Percentiles rank a stretch among this genome's conserved stretches.
Evolutionary conservation across 2,329 filamentous ascomycete species (phyloP).

Genomic region (Colletotrichum cereale): DNA sequence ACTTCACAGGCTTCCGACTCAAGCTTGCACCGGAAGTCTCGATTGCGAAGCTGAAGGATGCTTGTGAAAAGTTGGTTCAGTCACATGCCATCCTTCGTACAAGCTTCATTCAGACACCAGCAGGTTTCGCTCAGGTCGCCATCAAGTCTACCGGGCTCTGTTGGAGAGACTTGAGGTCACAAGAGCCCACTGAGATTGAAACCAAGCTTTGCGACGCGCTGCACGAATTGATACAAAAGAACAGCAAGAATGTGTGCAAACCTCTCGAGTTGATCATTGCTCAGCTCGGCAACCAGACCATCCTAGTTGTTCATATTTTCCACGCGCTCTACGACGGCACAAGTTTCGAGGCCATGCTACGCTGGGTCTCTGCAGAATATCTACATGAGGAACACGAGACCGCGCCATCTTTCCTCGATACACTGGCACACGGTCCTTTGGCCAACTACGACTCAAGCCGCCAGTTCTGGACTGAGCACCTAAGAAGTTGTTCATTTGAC

Average conservation of each 20-base stretch:
- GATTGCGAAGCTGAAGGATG: conserved; percentile 60
- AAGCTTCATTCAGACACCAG: conserved; percentile 77
- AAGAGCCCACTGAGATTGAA: conserved; percentile 48
- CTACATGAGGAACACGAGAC: conserved; percentile 43
- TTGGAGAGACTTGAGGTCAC: conserved; percentile 56
- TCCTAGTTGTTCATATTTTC: conserved; percentile 78
- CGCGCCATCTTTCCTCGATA: conserved; percentile 73
- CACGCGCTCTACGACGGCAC: conserved; percentile 90
- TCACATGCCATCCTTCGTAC: conserved; percentile 77
- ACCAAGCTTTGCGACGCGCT: conserved; percentile 52
- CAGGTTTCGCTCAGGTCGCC: conserved; percentile 83
- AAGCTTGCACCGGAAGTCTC: conserved; percentile 61
- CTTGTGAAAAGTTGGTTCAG: conserved; percentile 69
- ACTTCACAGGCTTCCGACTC: conserved; percentile 83
- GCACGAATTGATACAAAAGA: conserved; percentile 65
- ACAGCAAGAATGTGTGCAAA: conserved; percentile 59
- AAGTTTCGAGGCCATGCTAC: conserved; percentile 78
- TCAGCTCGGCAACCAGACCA: conserved; percentile 41
- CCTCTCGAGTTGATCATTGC: conserved; percentile 67
- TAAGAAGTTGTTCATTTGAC: conserved; percentile 53
- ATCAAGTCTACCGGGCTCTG: conserved; percentile 56
- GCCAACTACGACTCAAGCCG: conserved; percentile 54
- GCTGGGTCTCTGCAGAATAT: conserved; percentile 68
- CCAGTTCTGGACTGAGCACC: conserved; percentile 76
- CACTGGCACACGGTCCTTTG: conserved; percentile 78